phyloP scores from a whole-genome alignment of 768 basidiomycete species.

The Boletus vinaceobasis region DNA sequence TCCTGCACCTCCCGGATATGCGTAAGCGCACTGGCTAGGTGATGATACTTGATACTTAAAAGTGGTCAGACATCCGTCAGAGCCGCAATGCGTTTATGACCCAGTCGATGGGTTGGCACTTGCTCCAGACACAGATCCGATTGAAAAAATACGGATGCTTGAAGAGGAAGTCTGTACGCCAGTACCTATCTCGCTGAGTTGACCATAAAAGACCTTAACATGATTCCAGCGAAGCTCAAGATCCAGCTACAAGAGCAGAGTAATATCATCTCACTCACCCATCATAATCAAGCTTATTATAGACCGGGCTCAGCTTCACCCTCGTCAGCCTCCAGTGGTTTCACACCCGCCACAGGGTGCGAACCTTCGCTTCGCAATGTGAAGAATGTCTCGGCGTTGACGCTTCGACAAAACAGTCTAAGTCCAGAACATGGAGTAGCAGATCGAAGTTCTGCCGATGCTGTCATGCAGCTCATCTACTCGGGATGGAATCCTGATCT shows the following conservation, averaged over 20 bases:
- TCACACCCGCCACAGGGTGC: slow-evolving; percentile 4
- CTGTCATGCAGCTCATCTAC: slow-evolving; percentile 63
- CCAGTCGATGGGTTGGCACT: slow-evolving; percentile 79
- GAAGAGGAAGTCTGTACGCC: slow-evolving; percentile 73
- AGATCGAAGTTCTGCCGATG: slow-evolving; percentile 43
- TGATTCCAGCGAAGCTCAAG: slow-evolving; percentile 55
- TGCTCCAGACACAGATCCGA: slow-evolving; percentile 74
- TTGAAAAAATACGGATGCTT: slow-evolving; percentile 71
- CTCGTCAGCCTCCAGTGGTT: slow-evolving; percentile 18
- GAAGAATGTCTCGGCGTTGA: slow-evolving; percentile 1
- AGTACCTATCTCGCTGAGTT: neutral
- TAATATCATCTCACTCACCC: slow-evolving; percentile 27
- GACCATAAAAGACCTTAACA: slow-evolving; percentile 11
- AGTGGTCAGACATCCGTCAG: slow-evolving; percentile 66
- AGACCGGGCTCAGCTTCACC: slow-evolving; percentile 23
- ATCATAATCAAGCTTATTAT: slow-evolving; percentile 15
- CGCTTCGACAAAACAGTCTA: slow-evolving; percentile 42
- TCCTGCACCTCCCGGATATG: slow-evolving; percentile 81
- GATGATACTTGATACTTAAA: slow-evolving; percentile 1
- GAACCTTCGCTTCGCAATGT: slow-evolving; percentile 1
- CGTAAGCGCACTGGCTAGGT: slow-evolving; percentile 44
- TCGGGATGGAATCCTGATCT: slow-evolving; percentile 85
- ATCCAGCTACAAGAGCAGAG: slow-evolving; percentile 56
- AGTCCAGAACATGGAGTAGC: slow-evolving; percentile 48
- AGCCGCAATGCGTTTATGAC: slow-evolving; percentile 84